Evolutionary conservation across 225 moss, liverwort and hornwort genomes (phyloP).

Genomic region (Antitrichia curtipendula): DNA sequence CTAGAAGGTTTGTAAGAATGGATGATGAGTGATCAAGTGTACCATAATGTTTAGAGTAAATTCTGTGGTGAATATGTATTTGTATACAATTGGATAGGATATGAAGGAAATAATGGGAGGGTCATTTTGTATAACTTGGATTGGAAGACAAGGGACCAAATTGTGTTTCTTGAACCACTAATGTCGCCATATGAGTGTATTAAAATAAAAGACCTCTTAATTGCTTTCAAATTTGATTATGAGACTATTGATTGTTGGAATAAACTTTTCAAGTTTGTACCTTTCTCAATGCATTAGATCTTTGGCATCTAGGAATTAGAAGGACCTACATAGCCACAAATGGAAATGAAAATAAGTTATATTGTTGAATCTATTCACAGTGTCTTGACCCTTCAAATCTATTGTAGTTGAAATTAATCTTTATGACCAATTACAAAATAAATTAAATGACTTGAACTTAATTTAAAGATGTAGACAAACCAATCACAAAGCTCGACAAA

Average conservation of each 20-base stretch:
- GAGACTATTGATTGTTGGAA: not conserved
- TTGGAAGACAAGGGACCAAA: not conserved
- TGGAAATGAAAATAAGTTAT: not conserved
- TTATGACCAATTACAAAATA: not conserved
- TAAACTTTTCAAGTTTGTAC: not conserved
- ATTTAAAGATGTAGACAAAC: not conserved
- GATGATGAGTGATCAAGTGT: not conserved
- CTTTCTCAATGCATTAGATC: not conserved
- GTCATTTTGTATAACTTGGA: not conserved
- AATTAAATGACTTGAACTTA: not conserved
- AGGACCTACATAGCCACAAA: not conserved
- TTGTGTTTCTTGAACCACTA: not conserved
- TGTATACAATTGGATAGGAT: not conserved
- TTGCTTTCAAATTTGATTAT: not conserved
- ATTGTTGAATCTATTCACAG: not conserved
- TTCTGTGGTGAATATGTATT: not conserved
- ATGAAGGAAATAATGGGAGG: not conserved
- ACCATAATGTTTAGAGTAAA: not conserved
- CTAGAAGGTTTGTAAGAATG: not conserved
- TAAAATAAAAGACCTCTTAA: not conserved
- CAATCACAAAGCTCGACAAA: not conserved
- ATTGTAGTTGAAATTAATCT: not conserved
- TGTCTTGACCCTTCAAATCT: not conserved
- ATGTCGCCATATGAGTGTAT: not conserved
- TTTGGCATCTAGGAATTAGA: not conserved